phyloP scores from a whole-genome alignment of 306 rosid genomes.

The Adenanthera pavonina region DNA sequence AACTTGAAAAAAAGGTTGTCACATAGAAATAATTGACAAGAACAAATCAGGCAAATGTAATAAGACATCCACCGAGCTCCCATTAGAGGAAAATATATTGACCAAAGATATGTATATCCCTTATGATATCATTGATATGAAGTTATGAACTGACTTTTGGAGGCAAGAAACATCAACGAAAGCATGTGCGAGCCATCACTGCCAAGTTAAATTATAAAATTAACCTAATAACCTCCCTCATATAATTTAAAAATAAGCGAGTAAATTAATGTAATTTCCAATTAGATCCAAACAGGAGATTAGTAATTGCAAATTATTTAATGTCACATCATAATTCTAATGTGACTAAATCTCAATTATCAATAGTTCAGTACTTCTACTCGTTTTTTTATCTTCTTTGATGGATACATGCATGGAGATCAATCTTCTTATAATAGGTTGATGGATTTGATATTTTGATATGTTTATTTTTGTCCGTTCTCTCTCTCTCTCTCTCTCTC shows the following conservation, averaged over 20 bases:
- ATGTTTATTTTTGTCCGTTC: conserved; percentile 9
- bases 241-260: neutral
- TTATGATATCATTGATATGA: conserved; percentile 35
- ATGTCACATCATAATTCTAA: neutral
- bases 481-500: no score
- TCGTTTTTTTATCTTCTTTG: conserved; percentile 15
- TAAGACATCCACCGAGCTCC: no score
- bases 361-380: neutral
- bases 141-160: conserved; percentile 37
- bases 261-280: neutral
- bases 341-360: neutral
- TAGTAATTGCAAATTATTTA: neutral
- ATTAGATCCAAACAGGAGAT: no score
- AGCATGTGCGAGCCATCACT: conserved; percentile 14
- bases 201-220: neutral
- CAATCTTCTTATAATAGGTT: neutral
- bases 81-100: no score
- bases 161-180: conserved; percentile 58
- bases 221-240: no score
- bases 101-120: conserved; percentile 34
- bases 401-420: neutral
- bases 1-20: no score
- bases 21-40: no score
- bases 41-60: no score
- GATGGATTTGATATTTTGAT: conserved; percentile 36